Percentiles rank a stretch among this genome's conserved stretches.
phyloP scores from a whole-genome alignment of 2,329 filamentous ascomycete genomes.

The Fusarium brachygibbosum region DNA sequence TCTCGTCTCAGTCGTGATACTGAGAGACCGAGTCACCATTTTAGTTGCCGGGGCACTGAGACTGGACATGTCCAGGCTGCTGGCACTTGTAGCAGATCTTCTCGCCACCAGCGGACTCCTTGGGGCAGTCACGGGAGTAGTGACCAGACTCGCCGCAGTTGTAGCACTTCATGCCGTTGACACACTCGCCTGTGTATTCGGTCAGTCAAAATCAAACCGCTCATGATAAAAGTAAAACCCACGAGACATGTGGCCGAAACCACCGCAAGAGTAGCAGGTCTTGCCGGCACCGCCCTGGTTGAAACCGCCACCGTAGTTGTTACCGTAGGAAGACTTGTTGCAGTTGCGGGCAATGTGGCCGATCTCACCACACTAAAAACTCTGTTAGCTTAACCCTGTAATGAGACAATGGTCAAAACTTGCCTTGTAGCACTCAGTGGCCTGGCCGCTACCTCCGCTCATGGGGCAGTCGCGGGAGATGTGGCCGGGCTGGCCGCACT shows the following conservation, averaged over 20 bases:
- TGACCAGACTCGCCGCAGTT: conserved; percentile 97
- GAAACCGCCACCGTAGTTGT: conserved; percentile 59
- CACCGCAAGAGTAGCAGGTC: conserved; percentile 98
- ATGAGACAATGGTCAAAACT: conserved; percentile 9
- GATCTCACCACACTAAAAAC: conserved; percentile 83
- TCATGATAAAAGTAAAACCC: conserved; percentile 53
- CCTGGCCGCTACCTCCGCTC: conserved; percentile 61
- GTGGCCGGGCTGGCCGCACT: conserved; percentile 87
- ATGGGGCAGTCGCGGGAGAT: conserved; percentile 88
- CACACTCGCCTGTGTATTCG: conserved; percentile 79
- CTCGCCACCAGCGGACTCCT: conserved; percentile 87
- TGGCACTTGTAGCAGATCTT: conserved; percentile 99
- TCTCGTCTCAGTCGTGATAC: conserved; percentile 46
- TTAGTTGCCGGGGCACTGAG: conserved; percentile 88
- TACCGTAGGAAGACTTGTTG: conserved; percentile 73
- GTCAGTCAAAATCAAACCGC: conserved; percentile 33
- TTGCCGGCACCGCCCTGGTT: conserved; percentile 72
- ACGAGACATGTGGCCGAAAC: conserved; percentile 96
- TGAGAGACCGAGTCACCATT: conserved; percentile 48
- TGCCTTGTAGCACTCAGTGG: conserved; percentile 91
- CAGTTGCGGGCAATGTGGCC: conserved; percentile 97
- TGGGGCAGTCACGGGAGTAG: conserved; percentile 94
- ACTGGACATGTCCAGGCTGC: conserved; percentile 89
- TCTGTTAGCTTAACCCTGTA: conserved; percentile 19
- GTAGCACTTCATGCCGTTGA: conserved; percentile 99